Percentiles rank a stretch among this genome's conserved stretches.
phyloP scores from a whole-genome alignment of 257 asterid species.

The Scutellaria barbata region DNA sequence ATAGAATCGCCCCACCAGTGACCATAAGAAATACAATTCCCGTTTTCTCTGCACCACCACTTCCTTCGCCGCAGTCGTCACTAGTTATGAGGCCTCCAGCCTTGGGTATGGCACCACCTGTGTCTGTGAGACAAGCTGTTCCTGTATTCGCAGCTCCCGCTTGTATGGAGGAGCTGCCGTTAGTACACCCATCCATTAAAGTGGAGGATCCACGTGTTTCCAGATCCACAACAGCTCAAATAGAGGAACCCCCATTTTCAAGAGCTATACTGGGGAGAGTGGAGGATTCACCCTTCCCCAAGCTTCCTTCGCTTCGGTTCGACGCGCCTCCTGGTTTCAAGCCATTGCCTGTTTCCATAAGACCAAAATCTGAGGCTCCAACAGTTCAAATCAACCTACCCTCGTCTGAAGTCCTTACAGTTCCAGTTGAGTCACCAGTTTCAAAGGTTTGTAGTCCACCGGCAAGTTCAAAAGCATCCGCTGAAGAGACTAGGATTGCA shows the following conservation, averaged over 20 bases:
- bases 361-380: constrained; percentile 38
- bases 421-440: constrained; percentile 37
- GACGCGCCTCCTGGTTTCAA: constrained; percentile 41
- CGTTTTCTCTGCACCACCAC: constrained; percentile 87
- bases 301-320: constrained; percentile 40
- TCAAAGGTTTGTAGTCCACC: constrained; percentile 33
- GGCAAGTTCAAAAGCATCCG: constrained; percentile 24
- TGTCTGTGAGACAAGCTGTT: constrained; percentile 61
- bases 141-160: constrained; percentile 64
- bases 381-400: constrained; percentile 34
- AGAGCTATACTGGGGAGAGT: constrained; percentile 24
- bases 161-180: constrained; percentile 54
- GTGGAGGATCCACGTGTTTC: constrained; percentile 51
- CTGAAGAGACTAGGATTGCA: constrained; percentile 35
- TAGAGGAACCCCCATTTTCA: constrained; percentile 41
- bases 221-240: constrained; percentile 35
- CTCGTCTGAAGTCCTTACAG: constrained; percentile 29
- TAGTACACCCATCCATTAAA: constrained; percentile 46
- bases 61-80: constrained; percentile 60
- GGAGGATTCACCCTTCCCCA: constrained; percentile 38
- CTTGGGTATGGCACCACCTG: constrained; percentile 65
- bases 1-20: constrained; percentile 82
- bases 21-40: constrained; percentile 77
- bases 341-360: constrained; percentile 31
- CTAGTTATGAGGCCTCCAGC: constrained; percentile 59